Conservation (phyloP, 768 basidiomycete genomes). For the Boletellus emodensis region DNA sequence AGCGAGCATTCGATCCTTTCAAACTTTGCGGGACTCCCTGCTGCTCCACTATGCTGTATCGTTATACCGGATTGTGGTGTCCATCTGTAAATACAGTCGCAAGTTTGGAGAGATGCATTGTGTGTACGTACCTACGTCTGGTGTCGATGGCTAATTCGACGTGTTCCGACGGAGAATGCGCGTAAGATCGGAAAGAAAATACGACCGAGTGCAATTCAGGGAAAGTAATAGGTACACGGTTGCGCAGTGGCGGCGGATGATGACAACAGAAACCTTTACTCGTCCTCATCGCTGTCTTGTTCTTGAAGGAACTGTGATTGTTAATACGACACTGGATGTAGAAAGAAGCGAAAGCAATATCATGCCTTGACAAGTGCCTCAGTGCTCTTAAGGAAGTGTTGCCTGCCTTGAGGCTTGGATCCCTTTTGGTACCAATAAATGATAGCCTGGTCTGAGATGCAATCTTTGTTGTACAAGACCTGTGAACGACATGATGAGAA, state of each 20-base stretch:
- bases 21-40: background rate
- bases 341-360: background rate
- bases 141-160: background rate
- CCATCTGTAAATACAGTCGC: background rate
- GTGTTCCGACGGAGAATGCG: background rate
- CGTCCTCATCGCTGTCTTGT: conserved; percentile 70
- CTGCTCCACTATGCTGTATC: conserved; percentile 1
- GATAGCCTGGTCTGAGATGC: conserved; percentile 92
- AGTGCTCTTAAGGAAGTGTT: conserved; percentile 89
- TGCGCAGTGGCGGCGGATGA: conserved; percentile 1
- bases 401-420: conserved; percentile 90
- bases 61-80: background rate
- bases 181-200: conserved; percentile 5
- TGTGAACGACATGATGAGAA: conserved; percentile 30
- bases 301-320: conserved; percentile 77
- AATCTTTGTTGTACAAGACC: conserved; percentile 95
- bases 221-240: conserved; percentile 16
- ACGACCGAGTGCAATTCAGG: conserved; percentile 14
- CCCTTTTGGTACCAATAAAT: conserved; percentile 99
- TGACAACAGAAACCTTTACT: conserved; percentile 11
- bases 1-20: background rate
- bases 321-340: conserved; percentile 39
- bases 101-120: background rate
- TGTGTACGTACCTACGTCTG: conserved; percentile 4
- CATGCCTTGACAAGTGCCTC: conserved; percentile 84